Conservation (phyloP, 2,329 filamentous ascomycete genomes). For the Pseudogymnoascus sp. region DNA sequence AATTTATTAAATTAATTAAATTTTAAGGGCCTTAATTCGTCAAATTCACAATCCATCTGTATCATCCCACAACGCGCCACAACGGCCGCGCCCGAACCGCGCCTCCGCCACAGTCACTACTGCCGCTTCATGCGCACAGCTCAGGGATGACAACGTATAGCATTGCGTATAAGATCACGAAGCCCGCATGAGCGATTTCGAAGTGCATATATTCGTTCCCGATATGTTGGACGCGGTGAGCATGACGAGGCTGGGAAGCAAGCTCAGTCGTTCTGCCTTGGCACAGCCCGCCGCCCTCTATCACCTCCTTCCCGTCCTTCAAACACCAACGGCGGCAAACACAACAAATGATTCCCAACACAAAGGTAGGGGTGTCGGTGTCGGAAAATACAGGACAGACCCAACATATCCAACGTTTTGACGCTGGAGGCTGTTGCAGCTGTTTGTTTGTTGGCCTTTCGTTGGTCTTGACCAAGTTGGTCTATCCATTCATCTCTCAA, state of each 20-base stretch:
- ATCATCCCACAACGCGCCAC: not conserved
- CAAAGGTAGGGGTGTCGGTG: not conserved
- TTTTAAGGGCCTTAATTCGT: not conserved
- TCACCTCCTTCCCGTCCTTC: not conserved
- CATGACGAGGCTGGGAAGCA: conserved; percentile 4
- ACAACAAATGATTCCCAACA: not conserved
- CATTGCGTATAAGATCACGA: not conserved
- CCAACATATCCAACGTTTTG: not conserved
- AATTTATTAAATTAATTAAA: not conserved
- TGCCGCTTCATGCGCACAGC: not conserved
- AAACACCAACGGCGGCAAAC: not conserved
- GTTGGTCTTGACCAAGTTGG: not conserved
- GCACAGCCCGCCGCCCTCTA: not conserved
- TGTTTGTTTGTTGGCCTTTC: not conserved
- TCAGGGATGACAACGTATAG: not conserved
- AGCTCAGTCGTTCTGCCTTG: not conserved
- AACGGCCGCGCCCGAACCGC: not conserved
- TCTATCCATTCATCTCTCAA: not conserved
- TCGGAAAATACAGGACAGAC: not conserved
- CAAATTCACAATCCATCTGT: not conserved
- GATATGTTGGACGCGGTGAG: not conserved
- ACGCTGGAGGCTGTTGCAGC: not conserved
- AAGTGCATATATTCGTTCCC: conserved; percentile 4
- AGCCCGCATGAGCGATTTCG: not conserved
- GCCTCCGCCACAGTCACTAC: not conserved